These are phyloP conservation scores for Tylopilus intermedius DNA, from an alignment of 768 basidiomycete genomes.

Conservation along the genomic window DNA sequence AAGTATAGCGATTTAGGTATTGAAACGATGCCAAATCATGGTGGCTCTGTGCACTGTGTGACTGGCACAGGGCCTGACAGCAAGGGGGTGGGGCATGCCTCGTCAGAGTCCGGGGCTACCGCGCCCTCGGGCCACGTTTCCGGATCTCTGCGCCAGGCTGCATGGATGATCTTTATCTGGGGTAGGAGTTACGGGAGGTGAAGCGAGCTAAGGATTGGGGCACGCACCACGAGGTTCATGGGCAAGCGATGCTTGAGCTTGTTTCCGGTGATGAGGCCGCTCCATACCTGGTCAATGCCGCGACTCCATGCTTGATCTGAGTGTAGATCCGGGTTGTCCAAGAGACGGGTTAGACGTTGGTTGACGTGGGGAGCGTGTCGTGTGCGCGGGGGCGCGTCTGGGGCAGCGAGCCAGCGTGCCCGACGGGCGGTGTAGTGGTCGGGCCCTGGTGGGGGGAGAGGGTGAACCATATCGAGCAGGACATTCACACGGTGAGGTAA, in stretches of 20 bases:
- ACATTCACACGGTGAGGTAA: slow-evolving; percentile 15
- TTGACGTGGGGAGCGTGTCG: slow-evolving; percentile 37
- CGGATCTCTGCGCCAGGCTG: slow-evolving; percentile 67
- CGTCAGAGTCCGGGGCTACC: slow-evolving; percentile 59
- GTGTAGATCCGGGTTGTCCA: slow-evolving; percentile 44
- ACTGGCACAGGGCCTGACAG: background rate
- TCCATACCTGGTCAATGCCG: slow-evolving; percentile 60
- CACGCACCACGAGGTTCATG: slow-evolving; percentile 56
- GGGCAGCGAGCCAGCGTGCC: slow-evolving; percentile 50
- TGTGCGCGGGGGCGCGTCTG: slow-evolving; percentile 12
- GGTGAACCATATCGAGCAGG: slow-evolving; percentile 22
- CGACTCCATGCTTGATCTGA: slow-evolving; percentile 52
- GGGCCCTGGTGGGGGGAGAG: slow-evolving; percentile 59
- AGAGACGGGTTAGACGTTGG: slow-evolving; percentile 46
- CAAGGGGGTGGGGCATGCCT: slow-evolving; percentile 26
- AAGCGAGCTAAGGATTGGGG: background rate
- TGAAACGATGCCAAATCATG: background rate
- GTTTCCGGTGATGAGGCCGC: slow-evolving; percentile 53
- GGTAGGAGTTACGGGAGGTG: slow-evolving; percentile 4
- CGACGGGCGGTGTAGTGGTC: slow-evolving; percentile 60
- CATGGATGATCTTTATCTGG: slow-evolving; percentile 69
- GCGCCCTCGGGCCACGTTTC: slow-evolving; percentile 69
- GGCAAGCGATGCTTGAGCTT: slow-evolving; percentile 59
- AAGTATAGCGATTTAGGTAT: background rate
- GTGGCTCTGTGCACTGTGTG: slow-evolving; percentile 1